Evolutionary conservation across 75 land plant species (phyloP), one percentile per base, ranked within the genome.

Genomic region (Selaginella moellendorffii): DNA sequence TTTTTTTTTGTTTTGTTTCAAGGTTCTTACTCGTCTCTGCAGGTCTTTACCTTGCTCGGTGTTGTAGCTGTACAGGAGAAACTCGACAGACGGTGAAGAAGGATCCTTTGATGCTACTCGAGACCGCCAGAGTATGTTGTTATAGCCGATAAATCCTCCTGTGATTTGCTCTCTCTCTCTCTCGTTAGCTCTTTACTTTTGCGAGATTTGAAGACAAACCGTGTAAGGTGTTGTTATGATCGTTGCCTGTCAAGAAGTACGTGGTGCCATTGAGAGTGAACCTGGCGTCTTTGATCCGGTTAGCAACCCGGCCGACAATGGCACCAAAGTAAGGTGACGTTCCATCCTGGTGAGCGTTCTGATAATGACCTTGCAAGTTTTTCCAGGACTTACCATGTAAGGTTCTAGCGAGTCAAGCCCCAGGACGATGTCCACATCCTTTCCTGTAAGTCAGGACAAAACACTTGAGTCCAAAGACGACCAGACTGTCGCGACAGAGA

Each of bases 391-490:
- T 65, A 81, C 98, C 75, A 82, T 63, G 54, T 93, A 93, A 0
- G 96, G 90, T 53, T 84, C 85, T n/a, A 88, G 64, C 12, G 85
- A 69, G 67, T 93, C 98, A 74, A 93, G 88, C 28, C 98, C 98
- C 27, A 93, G 83, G 27, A 93, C 98, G 29, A 93, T 88, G 69
- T 93, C 98, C 17, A 71, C 96, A 26, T 72, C 25, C 52, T 85
- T 69, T 17, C 70, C 70, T 36, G 46, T 36, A 14, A 36, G 46
- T n/a, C n/a, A n/a, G n/a, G n/a, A n/a, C n/a, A n/a, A n/a, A n/a
- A n/a, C n/a, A 36, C 14, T 36, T 14, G 14, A 36, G 14, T 5
- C 46, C 5, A 36, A 36, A 14, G 46, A 5, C 46, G 14, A 36
- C 10, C 46, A 36, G 14, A 36, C 5, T 36, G 46, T 14, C 14